phyloP scores from a whole-genome alignment of 2,329 filamentous ascomycete genomes.

The Diaporthe eres region DNA sequence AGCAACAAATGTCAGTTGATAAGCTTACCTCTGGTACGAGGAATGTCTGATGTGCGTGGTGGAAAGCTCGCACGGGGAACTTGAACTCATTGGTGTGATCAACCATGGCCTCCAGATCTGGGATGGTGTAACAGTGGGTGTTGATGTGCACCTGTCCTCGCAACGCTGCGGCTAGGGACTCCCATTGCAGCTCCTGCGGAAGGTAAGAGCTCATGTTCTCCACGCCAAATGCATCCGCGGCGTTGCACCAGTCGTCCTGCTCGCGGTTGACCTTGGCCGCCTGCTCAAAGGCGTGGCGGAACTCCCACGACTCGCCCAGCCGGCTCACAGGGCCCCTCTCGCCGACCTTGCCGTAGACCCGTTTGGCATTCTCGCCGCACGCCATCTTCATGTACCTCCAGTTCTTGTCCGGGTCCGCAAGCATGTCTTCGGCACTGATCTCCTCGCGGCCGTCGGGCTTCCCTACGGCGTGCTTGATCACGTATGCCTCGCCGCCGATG shows the following conservation, averaged over 20 bases:
- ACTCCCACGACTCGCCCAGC: conserved; percentile 78
- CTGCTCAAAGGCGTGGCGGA: conserved; percentile 77
- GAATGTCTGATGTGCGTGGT: conserved; percentile 78
- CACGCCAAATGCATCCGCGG: conserved; percentile 64
- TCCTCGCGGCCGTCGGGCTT: conserved; percentile 71
- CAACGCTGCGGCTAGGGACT: conserved; percentile 73
- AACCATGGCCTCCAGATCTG: conserved; percentile 76
- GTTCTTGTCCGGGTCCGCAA: conserved; percentile 74
- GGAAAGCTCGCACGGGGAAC: conserved; percentile 76
- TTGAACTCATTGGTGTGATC: conserved; percentile 81
- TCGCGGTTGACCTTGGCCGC: conserved; percentile 68
- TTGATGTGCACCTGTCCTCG: conserved; percentile 79
- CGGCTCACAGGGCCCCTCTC: conserved; percentile 70
- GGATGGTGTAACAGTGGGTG: conserved; percentile 79
- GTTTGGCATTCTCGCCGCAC: conserved; percentile 79
- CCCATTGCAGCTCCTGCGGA: conserved; percentile 74
- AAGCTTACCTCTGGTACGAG: conserved; percentile 72
- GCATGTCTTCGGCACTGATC: conserved; percentile 73
- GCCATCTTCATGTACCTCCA: conserved; percentile 86
- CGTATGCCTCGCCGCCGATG: conserved; percentile 79
- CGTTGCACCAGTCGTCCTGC: conserved; percentile 78
- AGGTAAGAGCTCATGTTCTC: conserved; percentile 70
- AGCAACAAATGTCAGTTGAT: not conserved
- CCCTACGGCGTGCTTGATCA: conserved; percentile 78
- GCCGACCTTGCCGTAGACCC: conserved; percentile 69